Conservation (phyloP, 352 stramenopile genomes). For the Hyaloperonospora brassicae region DNA sequence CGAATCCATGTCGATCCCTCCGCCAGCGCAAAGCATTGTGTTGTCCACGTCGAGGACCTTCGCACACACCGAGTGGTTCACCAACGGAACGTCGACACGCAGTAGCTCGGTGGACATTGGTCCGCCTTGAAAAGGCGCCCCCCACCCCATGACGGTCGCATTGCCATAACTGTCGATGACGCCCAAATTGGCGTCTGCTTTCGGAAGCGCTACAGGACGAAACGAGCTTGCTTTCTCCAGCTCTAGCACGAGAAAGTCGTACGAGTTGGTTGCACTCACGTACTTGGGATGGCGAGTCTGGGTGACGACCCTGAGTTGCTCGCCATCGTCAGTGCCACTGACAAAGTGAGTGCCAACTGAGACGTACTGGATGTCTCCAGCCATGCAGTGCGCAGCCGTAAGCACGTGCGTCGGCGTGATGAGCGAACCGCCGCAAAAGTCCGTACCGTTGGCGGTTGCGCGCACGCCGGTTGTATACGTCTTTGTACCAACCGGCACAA, state of each 20-base stretch:
- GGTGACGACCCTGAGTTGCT: slow-evolving; percentile 44
- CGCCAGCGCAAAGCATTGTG: slow-evolving; percentile 58
- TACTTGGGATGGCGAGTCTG: slow-evolving; percentile 45
- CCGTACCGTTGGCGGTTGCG: slow-evolving; percentile 20
- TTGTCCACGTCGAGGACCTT: slow-evolving; percentile 26
- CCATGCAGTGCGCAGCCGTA: slow-evolving; percentile 50
- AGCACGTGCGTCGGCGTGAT: slow-evolving; percentile 58
- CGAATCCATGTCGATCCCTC: slow-evolving; percentile 36
- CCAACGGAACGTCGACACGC: slow-evolving; percentile 34
- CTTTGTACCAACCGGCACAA: slow-evolving; percentile 36
- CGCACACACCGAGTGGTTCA: slow-evolving; percentile 36
- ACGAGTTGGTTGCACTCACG: slow-evolving; percentile 27
- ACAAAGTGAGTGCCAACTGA: slow-evolving; percentile 50
- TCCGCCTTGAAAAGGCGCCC: slow-evolving; percentile 18
- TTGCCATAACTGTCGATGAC: slow-evolving; percentile 12
- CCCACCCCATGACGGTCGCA: slow-evolving; percentile 42
- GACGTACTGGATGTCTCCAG: slow-evolving; percentile 37
- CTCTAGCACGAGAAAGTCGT: slow-evolving; percentile 55
- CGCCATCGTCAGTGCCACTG: slow-evolving; percentile 31
- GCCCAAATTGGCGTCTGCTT: slow-evolving; percentile 18
- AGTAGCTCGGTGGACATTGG: slow-evolving; percentile 26
- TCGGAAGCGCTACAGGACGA: slow-evolving; percentile 30
- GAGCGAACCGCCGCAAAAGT: slow-evolving; percentile 54
- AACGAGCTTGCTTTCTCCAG: slow-evolving; percentile 32
- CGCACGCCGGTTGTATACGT: slow-evolving; percentile 46